phyloP scores from a whole-genome alignment of 2,329 filamentous ascomycete species.

The Penicillium palitans region DNA sequence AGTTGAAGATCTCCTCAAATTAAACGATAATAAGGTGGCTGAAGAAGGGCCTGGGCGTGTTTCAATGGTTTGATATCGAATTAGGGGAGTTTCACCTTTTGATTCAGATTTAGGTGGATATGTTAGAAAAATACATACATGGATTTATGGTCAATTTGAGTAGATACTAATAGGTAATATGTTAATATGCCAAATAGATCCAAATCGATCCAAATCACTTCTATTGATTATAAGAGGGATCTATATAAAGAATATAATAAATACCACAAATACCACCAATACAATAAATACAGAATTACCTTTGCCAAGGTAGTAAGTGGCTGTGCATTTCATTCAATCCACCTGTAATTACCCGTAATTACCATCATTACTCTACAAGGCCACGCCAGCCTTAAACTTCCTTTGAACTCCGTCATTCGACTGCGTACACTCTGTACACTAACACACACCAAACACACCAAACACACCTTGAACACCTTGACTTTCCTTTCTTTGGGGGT shows the following conservation, averaged over 20 bases:
- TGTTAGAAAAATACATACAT: neutral
- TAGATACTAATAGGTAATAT: too few relatives aligned
- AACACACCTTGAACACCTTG: too few relatives aligned
- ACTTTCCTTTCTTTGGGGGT: neutral
- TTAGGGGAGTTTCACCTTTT: neutral
- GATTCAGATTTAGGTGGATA: neutral
- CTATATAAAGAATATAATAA: neutral
- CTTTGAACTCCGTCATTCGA: constrained; percentile 16
- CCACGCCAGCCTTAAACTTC: constrained; percentile 17
- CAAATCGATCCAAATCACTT: too few relatives aligned
- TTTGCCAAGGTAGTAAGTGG: neutral
- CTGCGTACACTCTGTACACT: neutral
- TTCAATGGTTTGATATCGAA: neutral
- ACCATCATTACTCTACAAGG: constrained; percentile 11
- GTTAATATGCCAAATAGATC: too few relatives aligned
- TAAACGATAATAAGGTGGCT: constrained; percentile 5
- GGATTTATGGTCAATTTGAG: too few relatives aligned
- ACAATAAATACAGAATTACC: neutral
- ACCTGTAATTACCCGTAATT: neutral
- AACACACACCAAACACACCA: too few relatives aligned
- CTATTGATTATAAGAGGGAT: too few relatives aligned
- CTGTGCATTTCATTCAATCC: neutral
- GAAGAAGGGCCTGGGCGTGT: neutral
- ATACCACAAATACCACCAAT: neutral
- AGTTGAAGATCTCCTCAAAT: neutral